Evolutionary conservation across 2,329 filamentous ascomycete species (phyloP).

Genomic region (Ceratocystis eucalypticola): DNA sequence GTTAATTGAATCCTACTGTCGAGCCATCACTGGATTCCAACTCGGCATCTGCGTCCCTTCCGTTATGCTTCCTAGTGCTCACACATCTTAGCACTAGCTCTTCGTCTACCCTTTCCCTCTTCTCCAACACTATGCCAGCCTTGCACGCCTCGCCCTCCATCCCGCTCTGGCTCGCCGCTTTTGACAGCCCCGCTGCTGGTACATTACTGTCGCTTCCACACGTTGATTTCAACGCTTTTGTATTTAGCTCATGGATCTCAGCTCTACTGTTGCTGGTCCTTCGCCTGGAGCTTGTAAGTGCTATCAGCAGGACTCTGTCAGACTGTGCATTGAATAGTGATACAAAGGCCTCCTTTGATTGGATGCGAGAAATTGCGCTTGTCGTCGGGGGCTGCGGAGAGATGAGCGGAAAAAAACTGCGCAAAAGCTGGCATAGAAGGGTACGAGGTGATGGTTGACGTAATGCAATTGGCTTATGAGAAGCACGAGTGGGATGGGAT

Average conservation of each 20-base stretch:
- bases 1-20: neutral
- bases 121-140: neutral
- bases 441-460: constrained; percentile 43
- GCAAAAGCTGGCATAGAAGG: constrained; percentile 36
- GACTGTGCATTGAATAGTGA: constrained; percentile 27
- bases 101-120: neutral
- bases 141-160: neutral
- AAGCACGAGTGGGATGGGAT: constrained; percentile 23
- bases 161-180: neutral
- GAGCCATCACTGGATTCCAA: neutral
- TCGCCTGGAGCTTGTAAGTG: neutral
- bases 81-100: neutral
- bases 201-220: neutral
- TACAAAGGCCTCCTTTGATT: constrained; percentile 34
- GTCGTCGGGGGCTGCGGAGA: constrained; percentile 48
- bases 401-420: constrained; percentile 43
- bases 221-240: neutral
- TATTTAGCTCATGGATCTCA: neutral
- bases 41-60: neutral
- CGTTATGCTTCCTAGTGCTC: neutral
- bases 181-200: neutral
- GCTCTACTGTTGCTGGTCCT: neutral
- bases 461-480: constrained; percentile 36
- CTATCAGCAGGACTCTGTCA: neutral
- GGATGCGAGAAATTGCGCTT: constrained; percentile 42